Percentiles rank a stretch among this genome's conserved stretches.
Evolutionary conservation across 75 land plant genomes (phyloP).

Genomic region (Picea sitchensis): DNA sequence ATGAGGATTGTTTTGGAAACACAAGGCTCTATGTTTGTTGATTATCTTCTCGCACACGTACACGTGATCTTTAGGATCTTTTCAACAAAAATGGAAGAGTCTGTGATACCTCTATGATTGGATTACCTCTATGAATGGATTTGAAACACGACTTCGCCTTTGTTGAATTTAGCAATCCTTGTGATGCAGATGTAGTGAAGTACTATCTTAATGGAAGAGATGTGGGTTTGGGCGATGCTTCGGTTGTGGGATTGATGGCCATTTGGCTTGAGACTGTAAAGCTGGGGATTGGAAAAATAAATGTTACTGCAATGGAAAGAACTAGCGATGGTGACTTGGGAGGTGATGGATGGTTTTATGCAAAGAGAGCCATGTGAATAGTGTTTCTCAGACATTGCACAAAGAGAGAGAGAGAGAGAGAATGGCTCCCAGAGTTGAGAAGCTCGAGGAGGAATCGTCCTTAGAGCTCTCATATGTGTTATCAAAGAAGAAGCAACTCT

Average conservation of each 20-base stretch:
- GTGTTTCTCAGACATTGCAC: too few relatives aligned
- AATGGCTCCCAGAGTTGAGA: too few relatives aligned
- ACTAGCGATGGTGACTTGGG: too few relatives aligned
- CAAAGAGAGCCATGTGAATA: too few relatives aligned
- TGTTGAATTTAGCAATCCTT: constrained; percentile 88
- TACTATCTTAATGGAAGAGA: constrained; percentile 82
- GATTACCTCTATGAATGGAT: constrained; percentile 36
- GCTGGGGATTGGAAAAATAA: constrained; percentile 42
- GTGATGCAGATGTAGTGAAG: constrained; percentile 97
- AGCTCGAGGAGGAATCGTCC: too few relatives aligned
- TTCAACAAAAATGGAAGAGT: constrained; percentile 96
- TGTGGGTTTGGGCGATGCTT: constrained; percentile 88
- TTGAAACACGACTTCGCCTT: constrained; percentile 99
- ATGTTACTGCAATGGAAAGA: too few relatives aligned
- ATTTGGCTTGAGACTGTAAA: constrained; percentile 96
- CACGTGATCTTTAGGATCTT: constrained; percentile 74
- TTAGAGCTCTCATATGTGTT: too few relatives aligned
- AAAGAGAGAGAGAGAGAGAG: too few relatives aligned
- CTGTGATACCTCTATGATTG: constrained; percentile 50
- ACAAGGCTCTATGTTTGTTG: constrained; percentile 82
- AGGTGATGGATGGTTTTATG: too few relatives aligned
- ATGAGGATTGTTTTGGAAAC: constrained; percentile 52
- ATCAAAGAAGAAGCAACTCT: too few relatives aligned
- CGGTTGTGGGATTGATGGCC: constrained; percentile 93
- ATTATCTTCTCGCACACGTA: constrained; percentile 62